Percentiles rank a stretch among this genome's conserved stretches.
Conservation (phyloP, 371 early-diverging fungal species). For the Haplosporangium sp. region DNA sequence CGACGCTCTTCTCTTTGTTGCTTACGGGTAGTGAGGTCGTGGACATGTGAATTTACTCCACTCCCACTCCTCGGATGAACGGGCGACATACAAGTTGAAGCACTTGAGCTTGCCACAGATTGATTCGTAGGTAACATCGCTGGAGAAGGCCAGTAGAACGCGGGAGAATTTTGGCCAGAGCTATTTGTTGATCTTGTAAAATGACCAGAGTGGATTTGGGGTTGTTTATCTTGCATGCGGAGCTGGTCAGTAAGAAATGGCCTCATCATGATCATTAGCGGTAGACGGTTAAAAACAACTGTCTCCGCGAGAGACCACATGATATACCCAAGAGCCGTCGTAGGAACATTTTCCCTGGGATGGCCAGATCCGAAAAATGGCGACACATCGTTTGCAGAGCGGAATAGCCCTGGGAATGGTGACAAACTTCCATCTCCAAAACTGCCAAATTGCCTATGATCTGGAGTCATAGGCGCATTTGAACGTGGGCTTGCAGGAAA, state of each 20-base stretch:
- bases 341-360: constrained; percentile 15
- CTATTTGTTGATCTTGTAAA: constrained; percentile 20
- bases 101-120: neutral
- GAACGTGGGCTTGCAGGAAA: constrained; percentile 28
- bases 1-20: constrained; percentile 23
- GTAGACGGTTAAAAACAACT: constrained; percentile 61
- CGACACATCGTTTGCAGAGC: constrained; percentile 21
- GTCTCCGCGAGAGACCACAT: constrained; percentile 71
- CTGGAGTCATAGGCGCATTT: constrained; percentile 24
- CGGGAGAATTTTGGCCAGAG: constrained; percentile 39
- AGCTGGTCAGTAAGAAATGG: constrained; percentile 65
- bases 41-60: neutral
- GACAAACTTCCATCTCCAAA: neutral
- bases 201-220: constrained; percentile 4
- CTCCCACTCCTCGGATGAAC: constrained; percentile 15
- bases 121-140: constrained; percentile 8
- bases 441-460: constrained; percentile 1
- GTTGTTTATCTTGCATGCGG: constrained; percentile 30
- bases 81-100: constrained; percentile 25
- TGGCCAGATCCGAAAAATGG: constrained; percentile 7
- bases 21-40: neutral
- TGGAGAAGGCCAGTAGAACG: constrained; percentile 53
- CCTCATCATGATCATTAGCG: constrained; percentile 62
- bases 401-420: constrained; percentile 15
- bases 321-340: constrained; percentile 62